These are phyloP conservation scores for Chlorella vulgaris DNA, from an alignment of 139 green algal species.

Conservation along the genomic window DNA sequence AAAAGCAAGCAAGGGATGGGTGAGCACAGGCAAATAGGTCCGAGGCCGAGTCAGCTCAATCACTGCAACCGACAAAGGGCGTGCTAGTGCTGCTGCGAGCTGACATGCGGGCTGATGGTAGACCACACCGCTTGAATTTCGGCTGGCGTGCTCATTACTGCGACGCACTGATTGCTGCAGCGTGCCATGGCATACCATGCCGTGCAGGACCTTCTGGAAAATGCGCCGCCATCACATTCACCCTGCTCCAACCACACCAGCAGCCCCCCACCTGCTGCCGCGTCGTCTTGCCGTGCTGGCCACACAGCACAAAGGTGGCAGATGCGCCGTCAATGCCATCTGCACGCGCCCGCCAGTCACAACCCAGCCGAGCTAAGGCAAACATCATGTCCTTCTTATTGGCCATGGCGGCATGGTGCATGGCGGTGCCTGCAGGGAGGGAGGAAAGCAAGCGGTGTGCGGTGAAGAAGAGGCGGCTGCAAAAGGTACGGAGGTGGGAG, in stretches of 20 bases:
- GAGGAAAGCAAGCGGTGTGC: background rate
- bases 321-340: conserved; percentile 71
- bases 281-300: conserved; percentile 65
- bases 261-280: conserved; percentile 52
- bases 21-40: background rate
- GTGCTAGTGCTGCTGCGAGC: no score
- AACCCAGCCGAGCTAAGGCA: conserved; percentile 61
- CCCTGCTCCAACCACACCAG: no score
- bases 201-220: no score
- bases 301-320: conserved; percentile 67
- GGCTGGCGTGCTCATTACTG: no score
- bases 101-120: no score
- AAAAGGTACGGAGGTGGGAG: no score
- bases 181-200: background rate
- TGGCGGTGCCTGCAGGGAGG: conserved; percentile 54
- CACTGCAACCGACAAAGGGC: no score
- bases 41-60: no score
- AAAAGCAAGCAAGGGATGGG: no score
- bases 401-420: conserved; percentile 77
- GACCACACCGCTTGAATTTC: no score
- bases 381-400: conserved; percentile 80
- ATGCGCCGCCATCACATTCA: background rate
- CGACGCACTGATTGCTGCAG: background rate
- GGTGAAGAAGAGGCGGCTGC: background rate
- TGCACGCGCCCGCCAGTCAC: conserved; percentile 63